These are phyloP conservation scores for Ceratocystis ficicola DNA, from an alignment of 2,329 filamentous ascomycete genomes.

Conservation along the genomic window DNA sequence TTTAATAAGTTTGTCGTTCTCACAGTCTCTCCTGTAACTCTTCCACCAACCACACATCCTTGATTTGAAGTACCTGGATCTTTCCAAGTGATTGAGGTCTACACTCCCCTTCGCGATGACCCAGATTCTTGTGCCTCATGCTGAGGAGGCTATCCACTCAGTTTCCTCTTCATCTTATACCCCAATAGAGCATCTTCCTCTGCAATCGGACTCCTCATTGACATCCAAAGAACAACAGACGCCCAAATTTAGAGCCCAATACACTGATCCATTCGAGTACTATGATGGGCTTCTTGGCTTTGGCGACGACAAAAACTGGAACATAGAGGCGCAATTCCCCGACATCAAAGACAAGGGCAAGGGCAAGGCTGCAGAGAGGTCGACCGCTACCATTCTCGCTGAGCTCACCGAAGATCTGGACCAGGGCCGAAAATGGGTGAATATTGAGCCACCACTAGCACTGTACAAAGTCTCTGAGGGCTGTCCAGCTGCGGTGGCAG, in stretches of 20 bases:
- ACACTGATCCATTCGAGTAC: slow-evolving; percentile 8
- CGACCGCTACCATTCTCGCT: not conserved
- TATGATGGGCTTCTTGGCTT: slow-evolving; percentile 10
- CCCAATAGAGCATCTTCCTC: not conserved
- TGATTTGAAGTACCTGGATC: too few relatives aligned
- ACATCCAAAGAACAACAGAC: not conserved
- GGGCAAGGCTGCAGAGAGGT: not conserved
- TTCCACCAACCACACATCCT: too few relatives aligned
- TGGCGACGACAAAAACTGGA: not conserved
- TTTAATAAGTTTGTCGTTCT: not conserved
- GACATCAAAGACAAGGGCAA: slow-evolving; percentile 7
- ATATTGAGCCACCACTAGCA: slow-evolving; percentile 1
- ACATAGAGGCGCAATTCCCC: not conserved
- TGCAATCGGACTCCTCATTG: not conserved
- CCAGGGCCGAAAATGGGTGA: slow-evolving; percentile 9
- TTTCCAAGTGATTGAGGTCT: too few relatives aligned
- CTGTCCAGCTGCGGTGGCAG: slow-evolving; percentile 14
- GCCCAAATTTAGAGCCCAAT: not conserved
- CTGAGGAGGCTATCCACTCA: not conserved
- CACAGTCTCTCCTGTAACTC: not conserved
- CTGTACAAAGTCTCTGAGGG: slow-evolving; percentile 7
- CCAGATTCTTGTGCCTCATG: not conserved
- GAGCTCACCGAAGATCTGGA: slow-evolving; percentile 13
- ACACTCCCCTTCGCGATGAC: not conserved
- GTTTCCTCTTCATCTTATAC: not conserved